phyloP scores from a whole-genome alignment of 352 stramenopile genomes.

The Globisporangium ultimum region DNA sequence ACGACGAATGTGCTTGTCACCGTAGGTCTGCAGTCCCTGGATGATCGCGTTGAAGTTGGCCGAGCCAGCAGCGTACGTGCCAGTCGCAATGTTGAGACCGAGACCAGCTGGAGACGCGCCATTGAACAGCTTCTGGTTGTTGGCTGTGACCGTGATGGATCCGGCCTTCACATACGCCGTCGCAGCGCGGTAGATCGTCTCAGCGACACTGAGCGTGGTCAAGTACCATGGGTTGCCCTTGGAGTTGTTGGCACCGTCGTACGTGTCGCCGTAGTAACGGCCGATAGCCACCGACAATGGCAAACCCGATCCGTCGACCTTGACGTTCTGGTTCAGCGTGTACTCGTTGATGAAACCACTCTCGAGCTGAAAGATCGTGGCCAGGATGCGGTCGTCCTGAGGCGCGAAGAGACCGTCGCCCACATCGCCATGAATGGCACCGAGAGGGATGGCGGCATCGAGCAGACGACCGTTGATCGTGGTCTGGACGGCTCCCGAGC shows the following conservation, averaged over 20 bases:
- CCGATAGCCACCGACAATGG: slow-evolving; percentile 22
- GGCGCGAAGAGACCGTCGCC: no score
- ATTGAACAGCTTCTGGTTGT: slow-evolving; percentile 26
- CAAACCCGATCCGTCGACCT: slow-evolving; percentile 2
- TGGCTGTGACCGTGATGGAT: slow-evolving; percentile 16
- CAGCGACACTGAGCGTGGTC: slow-evolving; percentile 3
- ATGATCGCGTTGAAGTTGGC: slow-evolving; percentile 19
- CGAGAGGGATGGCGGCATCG: no score
- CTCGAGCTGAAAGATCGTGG: no score
- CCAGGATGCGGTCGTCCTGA: no score
- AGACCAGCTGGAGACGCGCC: slow-evolving; percentile 11
- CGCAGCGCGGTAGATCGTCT: slow-evolving; percentile 4
- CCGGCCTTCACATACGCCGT: slow-evolving; percentile 20
- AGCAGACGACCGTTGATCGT: no score
- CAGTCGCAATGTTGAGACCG: slow-evolving; percentile 18
- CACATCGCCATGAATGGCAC: no score
- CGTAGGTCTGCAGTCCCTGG: slow-evolving; percentile 16
- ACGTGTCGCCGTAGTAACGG: slow-evolving; percentile 23
- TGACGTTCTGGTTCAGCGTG: slow-evolving; percentile 14
- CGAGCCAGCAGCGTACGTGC: no score
- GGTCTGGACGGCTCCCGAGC: slow-evolving; percentile 1
- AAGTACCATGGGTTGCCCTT: slow-evolving; percentile 27
- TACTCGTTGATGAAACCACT: slow-evolving; percentile 16
- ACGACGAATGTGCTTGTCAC: slow-evolving; percentile 21
- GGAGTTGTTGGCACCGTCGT: slow-evolving; percentile 18